Conservation (phyloP, 2,329 filamentous ascomycete genomes). For the Lasiodiplodia gonubiensis region DNA sequence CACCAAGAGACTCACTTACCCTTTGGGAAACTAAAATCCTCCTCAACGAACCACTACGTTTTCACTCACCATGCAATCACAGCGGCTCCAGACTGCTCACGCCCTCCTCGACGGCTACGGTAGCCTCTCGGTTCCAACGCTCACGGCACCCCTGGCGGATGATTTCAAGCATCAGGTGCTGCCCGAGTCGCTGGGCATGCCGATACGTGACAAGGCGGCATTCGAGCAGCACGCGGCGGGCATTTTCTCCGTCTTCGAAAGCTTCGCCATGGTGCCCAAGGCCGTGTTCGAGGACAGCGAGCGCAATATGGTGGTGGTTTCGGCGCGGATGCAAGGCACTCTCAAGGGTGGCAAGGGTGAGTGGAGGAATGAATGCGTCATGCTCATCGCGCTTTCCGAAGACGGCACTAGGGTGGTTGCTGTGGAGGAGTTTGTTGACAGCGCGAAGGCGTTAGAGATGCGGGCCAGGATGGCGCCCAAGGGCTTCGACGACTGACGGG, state of each 20-base stretch:
- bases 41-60: neutral
- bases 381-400: conserved; percentile 31
- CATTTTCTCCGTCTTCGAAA: conserved; percentile 51
- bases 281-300: conserved; percentile 42
- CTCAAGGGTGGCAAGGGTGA: conserved; percentile 33
- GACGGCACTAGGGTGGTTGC: conserved; percentile 33
- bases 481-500: conserved; percentile 5
- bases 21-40: neutral
- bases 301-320: conserved; percentile 46
- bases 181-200: conserved; percentile 49
- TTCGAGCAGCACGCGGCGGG: conserved; percentile 49
- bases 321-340: conserved; percentile 43
- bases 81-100: conserved; percentile 39
- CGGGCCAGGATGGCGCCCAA: conserved; percentile 41
- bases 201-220: conserved; percentile 41
- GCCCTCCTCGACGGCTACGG: conserved; percentile 48
- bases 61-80: conserved; percentile 26
- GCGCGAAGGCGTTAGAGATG: conserved; percentile 42
- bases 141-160: conserved; percentile 44
- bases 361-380: conserved; percentile 35
- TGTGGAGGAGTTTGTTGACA: conserved; percentile 52
- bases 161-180: conserved; percentile 51
- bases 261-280: conserved; percentile 48
- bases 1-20: neutral
- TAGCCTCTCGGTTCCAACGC: conserved; percentile 47